Conservation (phyloP, 768 basidiomycete genomes). For the Termitomyces sp. region DNA sequence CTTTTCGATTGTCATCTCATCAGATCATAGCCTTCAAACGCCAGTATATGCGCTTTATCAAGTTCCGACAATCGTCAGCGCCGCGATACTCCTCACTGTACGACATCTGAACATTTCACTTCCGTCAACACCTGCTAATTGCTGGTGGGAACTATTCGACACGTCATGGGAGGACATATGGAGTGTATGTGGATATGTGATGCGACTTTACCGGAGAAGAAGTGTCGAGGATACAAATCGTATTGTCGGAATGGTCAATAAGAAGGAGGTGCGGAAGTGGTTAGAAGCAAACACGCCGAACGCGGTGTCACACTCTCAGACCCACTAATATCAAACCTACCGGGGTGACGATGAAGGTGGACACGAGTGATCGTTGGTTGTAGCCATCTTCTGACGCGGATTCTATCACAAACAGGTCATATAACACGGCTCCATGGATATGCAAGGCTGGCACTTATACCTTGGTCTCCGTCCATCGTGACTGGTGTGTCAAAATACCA, state of each 20-base stretch:
- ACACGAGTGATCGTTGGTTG: neutral
- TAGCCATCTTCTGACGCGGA: neutral
- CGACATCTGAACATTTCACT: slow-evolving; percentile 70
- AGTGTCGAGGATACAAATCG: slow-evolving; percentile 37
- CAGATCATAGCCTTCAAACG: slow-evolving; percentile 73
- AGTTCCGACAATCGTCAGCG: slow-evolving; percentile 84
- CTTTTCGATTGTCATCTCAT: neutral
- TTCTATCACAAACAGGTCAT: neutral
- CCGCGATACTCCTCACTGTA: slow-evolving; percentile 78
- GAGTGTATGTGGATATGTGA: slow-evolving; percentile 78
- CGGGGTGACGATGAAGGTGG: too few species aligned
- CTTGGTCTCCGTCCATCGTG: neutral
- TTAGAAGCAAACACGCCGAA: slow-evolving; percentile 45
- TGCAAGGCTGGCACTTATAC: neutral
- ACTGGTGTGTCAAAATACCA: neutral
- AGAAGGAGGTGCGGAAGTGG: slow-evolving; percentile 82
- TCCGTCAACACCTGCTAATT: slow-evolving; percentile 61
- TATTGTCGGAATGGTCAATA: slow-evolving; percentile 58
- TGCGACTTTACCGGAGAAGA: slow-evolving; percentile 69
- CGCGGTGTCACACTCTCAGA: neutral
- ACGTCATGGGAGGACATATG: slow-evolving; percentile 86
- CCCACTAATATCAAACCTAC: neutral
- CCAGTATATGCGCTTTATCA: slow-evolving; percentile 89
- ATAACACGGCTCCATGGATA: neutral
- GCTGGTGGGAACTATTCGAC: slow-evolving; percentile 96